These are phyloP conservation scores for Scedosporium apiospermum DNA, from an alignment of 2,329 filamentous ascomycete species.

Conservation along the genomic window DNA sequence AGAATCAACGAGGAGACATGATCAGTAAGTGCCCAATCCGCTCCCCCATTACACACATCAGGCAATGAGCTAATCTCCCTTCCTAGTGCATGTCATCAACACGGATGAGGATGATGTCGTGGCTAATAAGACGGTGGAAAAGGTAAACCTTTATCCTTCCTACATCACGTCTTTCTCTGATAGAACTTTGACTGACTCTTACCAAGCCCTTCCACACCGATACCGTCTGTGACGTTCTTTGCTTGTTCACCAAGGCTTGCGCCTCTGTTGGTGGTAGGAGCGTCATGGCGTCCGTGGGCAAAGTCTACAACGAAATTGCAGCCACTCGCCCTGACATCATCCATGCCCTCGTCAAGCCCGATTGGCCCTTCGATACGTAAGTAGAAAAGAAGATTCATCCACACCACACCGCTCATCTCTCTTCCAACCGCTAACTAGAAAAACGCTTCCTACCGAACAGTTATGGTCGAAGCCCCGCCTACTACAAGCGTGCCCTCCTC, in stretches of 20 bases:
- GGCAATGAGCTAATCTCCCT: slow-evolving; percentile 43
- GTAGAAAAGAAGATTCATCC: background rate
- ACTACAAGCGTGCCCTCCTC: slow-evolving; percentile 8
- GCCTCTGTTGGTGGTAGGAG: slow-evolving; percentile 40
- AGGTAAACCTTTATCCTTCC: background rate
- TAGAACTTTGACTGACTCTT: slow-evolving; percentile 1
- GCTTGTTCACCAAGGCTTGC: slow-evolving; percentile 43
- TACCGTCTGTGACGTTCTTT: slow-evolving; percentile 40
- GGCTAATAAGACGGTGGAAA: slow-evolving; percentile 6
- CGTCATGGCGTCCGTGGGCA: slow-evolving; percentile 42
- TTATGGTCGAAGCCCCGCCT: slow-evolving; percentile 4
- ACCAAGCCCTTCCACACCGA: slow-evolving; percentile 53
- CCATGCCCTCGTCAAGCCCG: slow-evolving; percentile 33
- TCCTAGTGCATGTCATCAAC: slow-evolving; percentile 22
- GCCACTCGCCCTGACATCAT: slow-evolving; percentile 46
- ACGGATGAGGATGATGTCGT: slow-evolving; percentile 4
- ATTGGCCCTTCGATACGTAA: slow-evolving; percentile 11
- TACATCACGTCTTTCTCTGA: slow-evolving; percentile 21
- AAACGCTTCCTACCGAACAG: background rate
- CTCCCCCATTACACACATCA: slow-evolving; percentile 14
- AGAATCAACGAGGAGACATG: slow-evolving; percentile 28
- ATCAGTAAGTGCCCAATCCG: slow-evolving; percentile 19
- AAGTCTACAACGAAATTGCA: slow-evolving; percentile 52
- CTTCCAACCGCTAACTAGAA: background rate
- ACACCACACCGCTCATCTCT: background rate